These are phyloP conservation scores for Penicillium sp. DNA, from an alignment of 2,329 filamentous ascomycete species.

Conservation along the genomic window DNA sequence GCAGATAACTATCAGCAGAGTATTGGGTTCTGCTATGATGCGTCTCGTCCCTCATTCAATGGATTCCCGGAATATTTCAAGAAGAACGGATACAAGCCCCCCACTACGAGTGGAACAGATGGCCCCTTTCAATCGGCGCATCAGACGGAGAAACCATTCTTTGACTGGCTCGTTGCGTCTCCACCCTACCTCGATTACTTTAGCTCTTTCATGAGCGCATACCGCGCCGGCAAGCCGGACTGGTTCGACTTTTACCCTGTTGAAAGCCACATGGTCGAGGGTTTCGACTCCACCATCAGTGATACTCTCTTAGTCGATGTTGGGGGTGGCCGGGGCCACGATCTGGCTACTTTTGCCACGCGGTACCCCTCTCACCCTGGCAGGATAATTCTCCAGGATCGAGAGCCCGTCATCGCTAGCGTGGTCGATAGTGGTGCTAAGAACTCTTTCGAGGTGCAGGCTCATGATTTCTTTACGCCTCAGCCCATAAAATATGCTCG, in stretches of 20 bases:
- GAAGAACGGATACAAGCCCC: conserved; percentile 29
- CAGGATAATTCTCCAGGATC: conserved; percentile 12
- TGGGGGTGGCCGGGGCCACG: conserved; percentile 24
- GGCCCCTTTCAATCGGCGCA: conserved; percentile 42
- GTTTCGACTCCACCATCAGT: conserved; percentile 9
- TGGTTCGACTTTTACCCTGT: conserved; percentile 34
- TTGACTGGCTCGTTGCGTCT: conserved; percentile 39
- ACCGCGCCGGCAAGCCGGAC: conserved; percentile 38
- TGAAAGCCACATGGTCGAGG: conserved; percentile 18
- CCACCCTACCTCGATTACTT: conserved; percentile 37
- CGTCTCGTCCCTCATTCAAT: conserved; percentile 35
- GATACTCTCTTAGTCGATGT: conserved; percentile 25
- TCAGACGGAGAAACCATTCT: conserved; percentile 36
- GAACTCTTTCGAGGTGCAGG: conserved; percentile 11
- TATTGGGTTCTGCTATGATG: conserved; percentile 41
- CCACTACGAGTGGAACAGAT: conserved; percentile 21
- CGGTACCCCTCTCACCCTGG: conserved; percentile 3
- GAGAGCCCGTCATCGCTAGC: conserved; percentile 13
- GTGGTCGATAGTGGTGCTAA: not conserved
- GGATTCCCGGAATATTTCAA: conserved; percentile 35
- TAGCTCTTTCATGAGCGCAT: conserved; percentile 41
- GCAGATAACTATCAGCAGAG: conserved; percentile 38
- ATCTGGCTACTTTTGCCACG: conserved; percentile 12
- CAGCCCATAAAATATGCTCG: conserved; percentile 24
- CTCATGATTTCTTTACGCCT: conserved; percentile 19